Evolutionary conservation across 495 filamentous ascomycete species (phyloP).

Genomic region (Penicillium lividum): DNA sequence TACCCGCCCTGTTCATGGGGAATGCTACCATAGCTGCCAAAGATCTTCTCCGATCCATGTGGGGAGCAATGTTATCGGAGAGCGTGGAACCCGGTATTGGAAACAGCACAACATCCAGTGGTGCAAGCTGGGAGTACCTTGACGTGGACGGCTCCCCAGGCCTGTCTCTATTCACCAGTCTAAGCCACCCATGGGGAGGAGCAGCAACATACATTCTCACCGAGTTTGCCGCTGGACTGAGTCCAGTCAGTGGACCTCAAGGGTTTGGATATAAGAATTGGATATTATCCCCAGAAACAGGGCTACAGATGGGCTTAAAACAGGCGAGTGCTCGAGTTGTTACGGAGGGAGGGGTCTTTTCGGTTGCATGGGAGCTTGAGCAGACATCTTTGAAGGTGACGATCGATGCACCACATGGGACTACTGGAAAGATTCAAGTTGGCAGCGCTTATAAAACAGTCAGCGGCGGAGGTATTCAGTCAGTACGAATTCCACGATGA

Average conservation of each 20-base stretch:
- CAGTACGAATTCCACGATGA: neutral
- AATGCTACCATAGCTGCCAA: conserved; percentile 27
- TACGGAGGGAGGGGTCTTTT: conserved; percentile 2
- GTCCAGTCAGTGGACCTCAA: conserved; percentile 1
- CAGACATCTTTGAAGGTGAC: neutral
- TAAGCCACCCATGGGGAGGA: conserved; percentile 40
- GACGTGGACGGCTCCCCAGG: conserved; percentile 34
- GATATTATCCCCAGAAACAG: conserved; percentile 1
- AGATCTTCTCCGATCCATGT: conserved; percentile 3
- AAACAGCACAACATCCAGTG: conserved; percentile 31
- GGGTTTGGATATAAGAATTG: conserved; percentile 12
- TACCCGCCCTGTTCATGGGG: conserved; percentile 18
- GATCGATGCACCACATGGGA: neutral
- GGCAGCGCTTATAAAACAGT: neutral
- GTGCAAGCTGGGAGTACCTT: conserved; percentile 41
- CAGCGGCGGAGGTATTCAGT: neutral
- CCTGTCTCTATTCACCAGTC: conserved; percentile 34
- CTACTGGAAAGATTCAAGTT: neutral
- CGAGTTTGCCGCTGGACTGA: conserved; percentile 12
- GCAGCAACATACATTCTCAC: conserved; percentile 35
- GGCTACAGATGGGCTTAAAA: conserved; percentile 4
- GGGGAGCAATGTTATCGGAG: conserved; percentile 25
- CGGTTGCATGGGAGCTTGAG: conserved; percentile 4
- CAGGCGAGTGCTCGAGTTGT: conserved; percentile 6
- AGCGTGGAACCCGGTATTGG: conserved; percentile 3